Evolutionary conservation across 2,329 filamentous ascomycete species (phyloP).

Genomic region (Trichoderma sp.): DNA sequence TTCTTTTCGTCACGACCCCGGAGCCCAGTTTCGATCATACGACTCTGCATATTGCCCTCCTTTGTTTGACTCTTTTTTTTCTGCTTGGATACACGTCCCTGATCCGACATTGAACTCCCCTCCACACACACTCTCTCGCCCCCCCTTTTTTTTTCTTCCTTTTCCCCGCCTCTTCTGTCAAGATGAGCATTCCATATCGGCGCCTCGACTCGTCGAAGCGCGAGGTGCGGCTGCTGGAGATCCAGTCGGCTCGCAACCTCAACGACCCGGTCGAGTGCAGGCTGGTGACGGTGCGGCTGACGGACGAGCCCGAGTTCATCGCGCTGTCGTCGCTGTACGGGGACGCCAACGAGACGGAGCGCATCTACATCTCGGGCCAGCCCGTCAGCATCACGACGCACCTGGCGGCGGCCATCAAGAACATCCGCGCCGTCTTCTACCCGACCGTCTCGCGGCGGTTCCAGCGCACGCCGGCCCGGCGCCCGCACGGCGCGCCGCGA

Average conservation of each 20-base stretch:
- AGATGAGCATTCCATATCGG: constrained; percentile 19
- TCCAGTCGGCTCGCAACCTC: constrained; percentile 13
- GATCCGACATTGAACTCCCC: not conserved
- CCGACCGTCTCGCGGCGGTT: constrained; percentile 20
- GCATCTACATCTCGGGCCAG: constrained; percentile 21
- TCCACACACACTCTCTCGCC: not conserved
- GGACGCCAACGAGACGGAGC: constrained; percentile 9
- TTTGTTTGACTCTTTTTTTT: not conserved
- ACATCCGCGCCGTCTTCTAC: constrained; percentile 26
- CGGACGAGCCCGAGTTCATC: constrained; percentile 20
- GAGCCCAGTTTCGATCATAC: constrained; percentile 7
- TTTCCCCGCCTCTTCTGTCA: not conserved
- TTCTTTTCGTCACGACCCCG: constrained; percentile 9
- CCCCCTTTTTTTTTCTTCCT: too few relatives aligned
- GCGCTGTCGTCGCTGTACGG: constrained; percentile 22
- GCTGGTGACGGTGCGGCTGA: constrained; percentile 14
- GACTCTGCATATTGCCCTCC: not conserved
- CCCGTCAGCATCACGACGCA: constrained; percentile 15
- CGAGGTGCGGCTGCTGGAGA: constrained; percentile 21
- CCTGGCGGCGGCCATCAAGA: constrained; percentile 14
- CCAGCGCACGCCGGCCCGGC: constrained; percentile 19
- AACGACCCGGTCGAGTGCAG: constrained; percentile 19
- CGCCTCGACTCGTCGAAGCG: constrained; percentile 20
- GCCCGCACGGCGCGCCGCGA: constrained; percentile 16
- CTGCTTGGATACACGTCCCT: not conserved